Base-by-base conservation (phyloP, 306 rosid genomes). In the Astragalus glycyphyllos region DNA sequence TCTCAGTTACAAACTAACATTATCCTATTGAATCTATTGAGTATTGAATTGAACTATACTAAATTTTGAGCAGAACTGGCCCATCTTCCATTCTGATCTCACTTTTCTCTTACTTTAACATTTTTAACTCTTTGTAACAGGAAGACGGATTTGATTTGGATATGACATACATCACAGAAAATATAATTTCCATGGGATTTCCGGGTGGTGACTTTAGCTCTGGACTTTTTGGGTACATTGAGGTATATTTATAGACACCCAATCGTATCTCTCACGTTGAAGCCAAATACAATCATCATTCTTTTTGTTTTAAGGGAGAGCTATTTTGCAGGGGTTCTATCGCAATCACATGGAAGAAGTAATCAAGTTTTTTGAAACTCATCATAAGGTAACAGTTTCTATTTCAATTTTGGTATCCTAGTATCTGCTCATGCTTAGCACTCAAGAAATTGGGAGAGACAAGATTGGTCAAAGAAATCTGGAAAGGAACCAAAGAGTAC, bases 281-380 rank as follows among this genome's bases (percentile, higher is more conserved):
- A 45, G 17, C 46, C 48, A 37, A 72, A 75, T 15, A 78, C 37
- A 42, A 48, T 65, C 71, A 62, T 75, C 38, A 56, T 34, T 60
- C 84, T 49, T 57, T 54, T 68, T 65, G 45, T 71, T 69, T 49
- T 14, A 80, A 83, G 20, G 65, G 61, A 70, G 75, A 74, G 44
- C 38, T 77, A 49, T 84, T 63, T 48, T 86, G 80, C 90, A 90
- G 98, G 98, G 98, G 14, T 86, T 92, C 76, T 92, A 92, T 76
- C 84, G 97, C 67, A 92, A 92, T 84, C 98, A 92, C 84, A 92
- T 92, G 97, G 97, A 90, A 74, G 98, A 92, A 82, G 97, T 92
- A 66, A 85, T 90, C 69, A 88, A 75, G 50, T 92, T 90, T 79
- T 86, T 92, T 54, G 97, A 92, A 71, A 85, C 90, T 49, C 91